A percentile compares a stretch with the other conserved stretches of the same genome.
These are phyloP conservation scores for Gomphus sp. DNA, from an alignment of 1,284 basidiomycete species.

Conservation along the genomic window DNA sequence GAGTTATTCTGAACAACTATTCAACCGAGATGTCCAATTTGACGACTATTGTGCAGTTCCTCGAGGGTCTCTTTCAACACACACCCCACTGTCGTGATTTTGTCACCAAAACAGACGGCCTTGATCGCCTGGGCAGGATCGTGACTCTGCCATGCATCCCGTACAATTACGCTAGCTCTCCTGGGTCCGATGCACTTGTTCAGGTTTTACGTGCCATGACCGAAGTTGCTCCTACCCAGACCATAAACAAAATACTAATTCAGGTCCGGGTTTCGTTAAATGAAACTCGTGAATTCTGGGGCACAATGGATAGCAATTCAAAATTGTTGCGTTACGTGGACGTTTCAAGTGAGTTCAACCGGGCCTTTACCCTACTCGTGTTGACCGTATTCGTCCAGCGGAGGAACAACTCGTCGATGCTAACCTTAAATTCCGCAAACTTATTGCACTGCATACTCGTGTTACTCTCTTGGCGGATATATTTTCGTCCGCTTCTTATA, in stretches of 20 bases:
- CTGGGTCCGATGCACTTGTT: conserved; percentile 77
- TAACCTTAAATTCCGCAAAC: conserved; percentile 65
- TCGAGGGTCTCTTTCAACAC: conserved; percentile 93
- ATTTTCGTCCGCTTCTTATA: conserved; percentile 77
- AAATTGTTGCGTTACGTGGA: conserved; percentile 56
- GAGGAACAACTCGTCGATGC: conserved; percentile 38
- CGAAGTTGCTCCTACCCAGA: conserved; percentile 75
- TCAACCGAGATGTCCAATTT: neutral
- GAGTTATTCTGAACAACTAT: conserved; percentile 16
- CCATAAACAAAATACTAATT: conserved; percentile 63
- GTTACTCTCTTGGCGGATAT: conserved; percentile 83
- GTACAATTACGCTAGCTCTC: conserved; percentile 79
- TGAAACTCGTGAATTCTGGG: conserved; percentile 70
- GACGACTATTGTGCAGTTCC: conserved; percentile 44
- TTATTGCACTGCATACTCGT: conserved; percentile 75
- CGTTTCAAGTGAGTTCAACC: conserved; percentile 30
- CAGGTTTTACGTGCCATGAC: conserved; percentile 84
- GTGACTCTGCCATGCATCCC: conserved; percentile 84
- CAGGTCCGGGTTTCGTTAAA: conserved; percentile 67
- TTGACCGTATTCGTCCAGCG: conserved; percentile 19
- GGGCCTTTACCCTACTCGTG: neutral
- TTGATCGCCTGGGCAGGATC: conserved; percentile 68
- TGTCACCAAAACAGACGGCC: conserved; percentile 64
- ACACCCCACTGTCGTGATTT: conserved; percentile 86
- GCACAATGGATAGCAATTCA: conserved; percentile 38